Evolutionary conservation across 1,284 basidiomycete species (phyloP), one percentile per base, ranked within the genome.

Genomic region (Ustilago lituana): DNA sequence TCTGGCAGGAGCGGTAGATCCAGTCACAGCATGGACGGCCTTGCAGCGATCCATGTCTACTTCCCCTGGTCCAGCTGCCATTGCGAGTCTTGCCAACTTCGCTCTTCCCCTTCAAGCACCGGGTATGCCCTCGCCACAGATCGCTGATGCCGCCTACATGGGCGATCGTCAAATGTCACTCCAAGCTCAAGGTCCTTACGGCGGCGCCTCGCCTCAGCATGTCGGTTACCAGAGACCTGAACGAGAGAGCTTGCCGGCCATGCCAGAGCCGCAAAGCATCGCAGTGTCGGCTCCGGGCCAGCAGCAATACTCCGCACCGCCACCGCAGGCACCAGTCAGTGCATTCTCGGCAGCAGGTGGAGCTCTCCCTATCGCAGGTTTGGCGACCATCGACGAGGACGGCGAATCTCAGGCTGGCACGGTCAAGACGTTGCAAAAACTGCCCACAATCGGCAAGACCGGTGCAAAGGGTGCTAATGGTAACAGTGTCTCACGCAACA

Each of bases 351-450:
- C n/a, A n/a, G n/a, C n/a, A n/a, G n/a, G n/a, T 15, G 31, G 43
- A 12, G 39, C 58, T 9, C 37, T 53, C 19, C 36, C 56, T 10
- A 57, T 72, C 24, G 56, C 65, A 1, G 72, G 74, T 14, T 55
- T 78, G 2, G 68, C 74, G 6, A 76, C 74, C 5, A 78, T 76
- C 41, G 73, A 69, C 12, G 74, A 77, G 37, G 74, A 78, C 29
- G 33, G 56, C 37, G 76, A 78, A 46, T 78, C 74, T 14, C 62
- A 69, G 20, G 72, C 72, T n/a, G 72, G 73, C 19, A 77, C 74
- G 1, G 41, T 78, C 38, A 76, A 73, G 49, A 66, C 66, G 5
- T 39, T 74, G 40, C 36, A 40, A 12, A 63, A 60, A 29, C 60
- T 74, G 31, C 60, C 57, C 10, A 69, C 62, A n/a, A 33, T 68